These are phyloP conservation scores for Leccinum pachyderme DNA, from an alignment of 1,284 basidiomycete genomes.

Conservation along the genomic window DNA sequence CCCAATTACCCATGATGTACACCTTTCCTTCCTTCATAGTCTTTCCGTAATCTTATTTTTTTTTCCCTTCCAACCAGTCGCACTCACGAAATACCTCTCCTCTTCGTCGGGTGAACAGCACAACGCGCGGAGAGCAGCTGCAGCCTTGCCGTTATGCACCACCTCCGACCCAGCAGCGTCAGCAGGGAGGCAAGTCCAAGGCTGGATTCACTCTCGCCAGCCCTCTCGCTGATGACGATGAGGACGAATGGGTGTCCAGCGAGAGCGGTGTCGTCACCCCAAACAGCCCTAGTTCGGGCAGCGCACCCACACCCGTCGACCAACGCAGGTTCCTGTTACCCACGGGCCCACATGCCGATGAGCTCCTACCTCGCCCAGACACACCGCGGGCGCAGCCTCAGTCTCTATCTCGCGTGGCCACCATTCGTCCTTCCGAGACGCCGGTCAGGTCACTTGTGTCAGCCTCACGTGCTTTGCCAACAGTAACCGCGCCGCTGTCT, in stretches of 20 bases:
- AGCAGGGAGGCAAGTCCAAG: constrained; percentile 43
- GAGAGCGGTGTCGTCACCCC: constrained; percentile 73
- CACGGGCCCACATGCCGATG: constrained; percentile 14
- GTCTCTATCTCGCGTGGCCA: constrained; percentile 35
- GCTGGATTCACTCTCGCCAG: constrained; percentile 59
- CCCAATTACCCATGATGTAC: constrained; percentile 44
- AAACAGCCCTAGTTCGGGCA: constrained; percentile 46
- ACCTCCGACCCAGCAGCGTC: constrained; percentile 35
- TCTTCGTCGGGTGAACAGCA: constrained; percentile 48
- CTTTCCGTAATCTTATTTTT: constrained; percentile 15
- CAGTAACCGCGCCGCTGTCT: constrained; percentile 13
- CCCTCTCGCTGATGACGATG: constrained; percentile 49
- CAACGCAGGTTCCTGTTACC: constrained; percentile 16
- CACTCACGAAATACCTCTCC: constrained; percentile 37
- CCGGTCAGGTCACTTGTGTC: constrained; percentile 21
- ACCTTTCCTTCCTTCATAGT: constrained; percentile 20
- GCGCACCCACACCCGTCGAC: constrained; percentile 37
- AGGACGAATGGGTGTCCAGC: constrained; percentile 74
- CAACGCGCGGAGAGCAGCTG: constrained; percentile 49
- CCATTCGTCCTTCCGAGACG: constrained; percentile 32
- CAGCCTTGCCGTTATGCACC: constrained; percentile 37
- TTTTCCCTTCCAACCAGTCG: constrained; percentile 21
- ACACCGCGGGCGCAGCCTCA: constrained; percentile 29
- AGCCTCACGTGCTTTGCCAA: constrained; percentile 26
- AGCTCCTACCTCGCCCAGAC: constrained; percentile 26